Base-by-base conservation (phyloP, 2,329 filamentous ascomycete species). In the Cladosporium sp. region DNA sequence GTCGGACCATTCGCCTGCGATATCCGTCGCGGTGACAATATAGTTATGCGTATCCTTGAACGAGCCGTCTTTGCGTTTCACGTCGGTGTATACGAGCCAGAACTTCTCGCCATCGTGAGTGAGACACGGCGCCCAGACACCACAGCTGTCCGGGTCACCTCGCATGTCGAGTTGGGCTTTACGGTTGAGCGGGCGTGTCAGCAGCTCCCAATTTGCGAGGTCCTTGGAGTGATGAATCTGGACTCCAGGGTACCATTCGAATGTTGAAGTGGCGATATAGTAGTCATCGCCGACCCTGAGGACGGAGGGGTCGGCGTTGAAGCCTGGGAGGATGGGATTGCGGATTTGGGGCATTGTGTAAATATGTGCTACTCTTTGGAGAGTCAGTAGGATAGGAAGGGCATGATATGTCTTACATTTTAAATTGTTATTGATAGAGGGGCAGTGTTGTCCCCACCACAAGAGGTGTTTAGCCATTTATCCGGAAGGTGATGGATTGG, bases 11-110 rank as follows among this genome's bases (percentile, higher is more conserved):
- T 72, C 67, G 0, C 81, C 82, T 35, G 78, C 73, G 49, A 84
- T 79, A 4, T 68, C 59, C 0, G 50, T 43, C 18, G 50, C 50
- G 11, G 74, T 77, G 49, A 85, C 77, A 54, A 85, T 83, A 62
- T 84, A 85, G 38, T 84, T 85, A 58, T 78, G 81, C 1, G 79
- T 75, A 59, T 84, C 81, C 63, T 82, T 83, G 73, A 83, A 84
- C 2, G 77, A 79, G 10, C 82, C 82, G 58, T 85, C 82, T 63
- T 84, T 84, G 57, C 82, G 79, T 68, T 84, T 85, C 13, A 85
- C 81, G 59, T 84, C 80, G 1, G 81, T 83, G 64, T 82, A 85
- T 2, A 84, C 81, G 4, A 85, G 75, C 74, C 77, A 84, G 67
- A 83, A 85, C 50, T 69, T 75, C 2, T 76, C 71, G 43, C 79